These are phyloP conservation scores for Ogataea henricii DNA, from an alignment of 805 yeast genomes.

Conservation along the genomic window DNA sequence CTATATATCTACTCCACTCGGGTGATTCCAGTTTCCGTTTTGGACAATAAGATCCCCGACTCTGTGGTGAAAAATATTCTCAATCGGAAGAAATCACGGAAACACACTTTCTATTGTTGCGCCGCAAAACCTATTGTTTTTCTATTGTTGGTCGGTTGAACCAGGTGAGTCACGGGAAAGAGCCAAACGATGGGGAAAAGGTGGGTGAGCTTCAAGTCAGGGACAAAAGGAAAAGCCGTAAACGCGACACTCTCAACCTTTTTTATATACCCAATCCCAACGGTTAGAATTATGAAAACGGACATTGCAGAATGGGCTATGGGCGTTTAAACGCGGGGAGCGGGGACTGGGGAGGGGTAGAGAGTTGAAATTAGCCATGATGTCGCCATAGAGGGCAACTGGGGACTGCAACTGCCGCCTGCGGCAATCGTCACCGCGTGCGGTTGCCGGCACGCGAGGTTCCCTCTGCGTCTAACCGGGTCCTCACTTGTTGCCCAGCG, in stretches of 20 bases:
- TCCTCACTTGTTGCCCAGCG: too few relatives aligned
- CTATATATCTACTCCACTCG: slow-evolving; percentile 5
- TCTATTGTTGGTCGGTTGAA: background rate
- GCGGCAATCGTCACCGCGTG: background rate
- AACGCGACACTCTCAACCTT: background rate
- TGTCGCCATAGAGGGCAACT: background rate
- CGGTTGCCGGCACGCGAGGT: background rate
- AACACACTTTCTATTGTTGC: background rate
- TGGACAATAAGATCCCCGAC: slow-evolving; percentile 5
- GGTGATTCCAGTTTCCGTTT: slow-evolving; percentile 4
- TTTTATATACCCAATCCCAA: background rate
- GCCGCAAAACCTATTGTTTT: background rate
- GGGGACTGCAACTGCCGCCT: background rate
- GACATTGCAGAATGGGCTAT: background rate
- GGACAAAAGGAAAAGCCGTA: background rate
- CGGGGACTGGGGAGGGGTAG: slow-evolving; percentile 5
- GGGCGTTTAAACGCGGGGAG: slow-evolving; percentile 5
- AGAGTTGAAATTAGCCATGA: background rate
- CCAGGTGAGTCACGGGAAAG: slow-evolving; percentile 4
- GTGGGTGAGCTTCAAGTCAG: background rate
- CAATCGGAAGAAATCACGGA: background rate
- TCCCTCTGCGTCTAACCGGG: background rate
- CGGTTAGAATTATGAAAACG: slow-evolving; percentile 2
- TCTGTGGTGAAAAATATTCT: slow-evolving; percentile 3
- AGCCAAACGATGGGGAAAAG: slow-evolving; percentile 1